Evolutionary conservation across 768 basidiomycete genomes (phyloP), one percentile per base, ranked within the genome.

Genomic region (Naematelia aurantialba): DNA sequence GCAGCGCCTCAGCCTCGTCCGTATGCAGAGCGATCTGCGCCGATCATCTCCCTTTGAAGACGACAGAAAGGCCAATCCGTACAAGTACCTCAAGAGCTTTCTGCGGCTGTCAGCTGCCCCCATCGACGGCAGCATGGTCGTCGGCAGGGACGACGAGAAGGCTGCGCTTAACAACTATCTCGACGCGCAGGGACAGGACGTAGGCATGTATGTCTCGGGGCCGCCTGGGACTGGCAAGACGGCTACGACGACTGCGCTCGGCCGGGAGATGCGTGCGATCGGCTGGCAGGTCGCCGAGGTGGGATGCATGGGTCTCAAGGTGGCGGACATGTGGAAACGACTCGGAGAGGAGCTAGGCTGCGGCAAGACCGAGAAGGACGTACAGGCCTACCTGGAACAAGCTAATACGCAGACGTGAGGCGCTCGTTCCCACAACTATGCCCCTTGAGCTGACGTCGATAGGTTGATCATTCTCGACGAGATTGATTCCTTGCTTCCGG

Each of bases 161-260:
- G 54, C 55, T 1, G 26, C 51, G 8, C 30, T 77, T 2, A 45
- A 62, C 30, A 26, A 53, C 1, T 77, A 77, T 49, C 62, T 77
- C 13, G 44, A 58, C 13, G 45, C 55, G 13, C 50, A 46, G 10
- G 60, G 59, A 21, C 24, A 46, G 19, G 70, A 68, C 25, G 66
- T 62, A 1, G 71, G 66, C 17, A 60, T 73, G 58, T 97, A 93
- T 76, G 86, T 97, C 53, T 93, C 92, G 8, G 94, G 94, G 8
- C 85, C 90, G 1, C 91, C 92, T 2, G 94, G 93, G 1, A 91
- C 90, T 1, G 94, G 96, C 8, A 99, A 78, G 67, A 78, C 77
- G 12, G 77, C 76, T 24, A 50, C 72, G 26, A 69, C 77, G 17
- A 71, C 71, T 39, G 66, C 68, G 11, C 45, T 78, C 17, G 73